phyloP scores from a whole-genome alignment of 2,329 filamentous ascomycete species.

The Cytospora piceicola region DNA sequence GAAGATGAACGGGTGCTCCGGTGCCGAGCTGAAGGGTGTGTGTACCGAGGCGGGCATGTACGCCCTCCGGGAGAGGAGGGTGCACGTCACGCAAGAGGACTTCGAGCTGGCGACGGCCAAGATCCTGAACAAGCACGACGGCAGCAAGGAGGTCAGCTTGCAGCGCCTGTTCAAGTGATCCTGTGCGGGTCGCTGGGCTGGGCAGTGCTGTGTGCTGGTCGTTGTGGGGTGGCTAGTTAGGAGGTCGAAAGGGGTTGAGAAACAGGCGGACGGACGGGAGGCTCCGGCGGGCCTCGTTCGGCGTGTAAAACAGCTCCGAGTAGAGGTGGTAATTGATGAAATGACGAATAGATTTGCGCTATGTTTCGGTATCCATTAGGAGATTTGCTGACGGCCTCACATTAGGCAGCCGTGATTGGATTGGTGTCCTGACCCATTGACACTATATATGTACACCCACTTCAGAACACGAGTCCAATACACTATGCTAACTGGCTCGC shows the following conservation, averaged over 20 bases:
- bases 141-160: slow-evolving; percentile 78
- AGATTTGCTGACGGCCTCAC: neutral
- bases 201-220: neutral
- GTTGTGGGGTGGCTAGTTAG: neutral
- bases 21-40: slow-evolving; percentile 96
- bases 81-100: slow-evolving; percentile 98
- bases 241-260: neutral
- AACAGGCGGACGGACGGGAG: neutral
- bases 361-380: neutral
- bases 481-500: too few relatives aligned
- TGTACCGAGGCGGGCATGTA: slow-evolving; percentile 99
- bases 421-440: too few relatives aligned
- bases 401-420: neutral
- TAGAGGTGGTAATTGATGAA: slow-evolving; percentile 30
- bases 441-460: too few relatives aligned
- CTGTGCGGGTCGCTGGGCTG: neutral
- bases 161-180: slow-evolving; percentile 31
- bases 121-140: slow-evolving; percentile 98
- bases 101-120: slow-evolving; percentile 98
- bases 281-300: slow-evolving; percentile 5
- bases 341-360: slow-evolving; percentile 25
- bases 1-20: slow-evolving; percentile 99
- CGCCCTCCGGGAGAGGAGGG: slow-evolving; percentile 88
- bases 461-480: too few relatives aligned
- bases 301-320: slow-evolving; percentile 24